Conservation (phyloP, 768 basidiomycete genomes). For the Lactifluus pinguis region DNA sequence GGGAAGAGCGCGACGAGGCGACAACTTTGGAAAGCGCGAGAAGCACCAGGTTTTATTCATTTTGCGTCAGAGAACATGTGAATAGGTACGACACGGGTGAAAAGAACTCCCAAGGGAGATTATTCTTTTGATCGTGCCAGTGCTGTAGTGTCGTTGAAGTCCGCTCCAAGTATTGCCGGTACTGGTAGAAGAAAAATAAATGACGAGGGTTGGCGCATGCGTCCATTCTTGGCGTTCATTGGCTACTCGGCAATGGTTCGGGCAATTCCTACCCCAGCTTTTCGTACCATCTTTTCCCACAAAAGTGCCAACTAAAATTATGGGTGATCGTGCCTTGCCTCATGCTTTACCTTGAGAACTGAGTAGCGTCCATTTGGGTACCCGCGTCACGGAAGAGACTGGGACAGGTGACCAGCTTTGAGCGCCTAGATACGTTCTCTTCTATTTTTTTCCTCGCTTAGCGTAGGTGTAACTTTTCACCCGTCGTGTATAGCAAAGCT, state of each 20-base stretch:
- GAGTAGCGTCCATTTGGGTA: neutral
- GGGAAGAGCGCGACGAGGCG: neutral
- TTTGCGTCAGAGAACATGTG: neutral
- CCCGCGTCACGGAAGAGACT: neutral
- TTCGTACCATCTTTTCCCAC: too few species aligned
- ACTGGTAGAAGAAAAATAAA: neutral
- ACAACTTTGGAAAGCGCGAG: neutral
- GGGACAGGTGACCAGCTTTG: neutral
- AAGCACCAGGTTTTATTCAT: neutral
- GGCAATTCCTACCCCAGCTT: neutral
- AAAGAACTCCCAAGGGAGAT: neutral
- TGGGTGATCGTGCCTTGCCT: neutral
- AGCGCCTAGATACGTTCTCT: neutral
- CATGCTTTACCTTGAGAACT: neutral
- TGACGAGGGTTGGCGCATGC: neutral
- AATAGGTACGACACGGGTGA: neutral
- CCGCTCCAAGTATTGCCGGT: neutral
- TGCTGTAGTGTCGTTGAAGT: neutral
- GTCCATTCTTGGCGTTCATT: slow-evolving; percentile 10
- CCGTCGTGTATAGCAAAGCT: neutral
- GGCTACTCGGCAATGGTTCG: neutral
- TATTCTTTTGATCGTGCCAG: neutral
- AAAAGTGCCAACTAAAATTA: neutral
- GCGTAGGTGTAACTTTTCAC: neutral
- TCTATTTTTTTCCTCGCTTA: too few species aligned